Base-by-base conservation (phyloP, 2,329 filamentous ascomycete genomes). In the Neonectria punicea region DNA sequence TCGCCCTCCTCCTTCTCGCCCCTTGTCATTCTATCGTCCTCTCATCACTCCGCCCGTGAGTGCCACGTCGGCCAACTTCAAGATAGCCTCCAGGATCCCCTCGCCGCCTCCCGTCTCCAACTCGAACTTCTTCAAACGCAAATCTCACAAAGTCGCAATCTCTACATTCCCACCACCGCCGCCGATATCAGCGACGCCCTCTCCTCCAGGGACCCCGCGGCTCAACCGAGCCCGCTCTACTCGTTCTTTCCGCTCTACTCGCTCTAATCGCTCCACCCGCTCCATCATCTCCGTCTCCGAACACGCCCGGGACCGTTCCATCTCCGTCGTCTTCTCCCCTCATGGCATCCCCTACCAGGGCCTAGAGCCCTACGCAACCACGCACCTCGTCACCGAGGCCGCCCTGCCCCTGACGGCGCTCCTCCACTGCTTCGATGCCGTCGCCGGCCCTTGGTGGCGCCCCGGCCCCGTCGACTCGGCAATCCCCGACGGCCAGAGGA, bases 321-420 rank as follows among this genome's bases (percentile, higher is more conserved):
- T 91, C 20, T 90, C 88, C 1, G 78, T 91, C 46, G 79, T 92
- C 53, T 92, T 89, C 76, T 88, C 88, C 0, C 89, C 90, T 0
- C 89, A 91, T 72, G 89, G 89, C 13, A 85, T 89, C 43, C 80
- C 83, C 0, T 87, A 86, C 70, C 74, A 81, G 5, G 79, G 83
- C 22, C 79, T 92, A 10, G 78, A 82, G 32, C 79, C 85, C 7
- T 92, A 90, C 73, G 82, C 84, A 6, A 83, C 84, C 2, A 82
- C 83, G 0, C 86, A 90, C 72, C 85, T 91, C 3, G 79, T 87
- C 2, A 75, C 80, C 1, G 82, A 87, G 71, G 81, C 85, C 2
- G 87, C 89, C 0, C 80, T 91, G 3, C 89, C 89, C 0, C 79
- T 92, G 18, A 90, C 87, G 0, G 85, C 86, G 0, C 84, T 92